These are phyloP conservation scores for Chytriomyces sp. DNA, from an alignment of 192 early-diverging fungal species.

Conservation along the genomic window DNA sequence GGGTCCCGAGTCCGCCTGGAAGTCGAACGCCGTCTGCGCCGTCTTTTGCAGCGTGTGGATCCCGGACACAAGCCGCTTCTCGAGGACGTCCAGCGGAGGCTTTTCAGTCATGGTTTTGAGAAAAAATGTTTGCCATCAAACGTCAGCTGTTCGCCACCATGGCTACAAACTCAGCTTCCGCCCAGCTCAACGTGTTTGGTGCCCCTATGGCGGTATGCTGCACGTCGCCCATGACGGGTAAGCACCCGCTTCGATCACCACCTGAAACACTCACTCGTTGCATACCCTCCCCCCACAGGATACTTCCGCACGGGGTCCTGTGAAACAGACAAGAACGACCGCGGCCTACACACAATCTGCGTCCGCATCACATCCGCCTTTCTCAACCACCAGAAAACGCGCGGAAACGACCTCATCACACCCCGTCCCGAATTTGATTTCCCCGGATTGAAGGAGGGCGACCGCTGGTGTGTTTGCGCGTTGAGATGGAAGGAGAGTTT, in stretches of 20 bases:
- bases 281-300: too few relatives aligned
- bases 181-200: constrained; percentile 15
- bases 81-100: constrained; percentile 10
- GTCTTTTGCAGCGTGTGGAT: constrained; percentile 18
- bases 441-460: constrained; percentile 6
- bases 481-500: constrained; percentile 11
- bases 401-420: constrained; percentile 4
- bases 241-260: too few relatives aligned
- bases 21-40: constrained; percentile 19
- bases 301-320: constrained; percentile 20
- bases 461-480: constrained; percentile 17
- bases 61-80: not conserved
- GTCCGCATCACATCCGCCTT: not conserved
- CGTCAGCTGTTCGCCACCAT: not conserved
- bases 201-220: constrained; percentile 3
- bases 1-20: constrained; percentile 11
- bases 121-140: not conserved
- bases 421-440: constrained; percentile 8
- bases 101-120: too few relatives aligned
- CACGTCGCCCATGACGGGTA: constrained; percentile 5
- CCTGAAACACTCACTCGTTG: too few relatives aligned
- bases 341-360: constrained; percentile 4
- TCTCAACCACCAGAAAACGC: not conserved
- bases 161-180: not conserved
- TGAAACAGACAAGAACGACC: constrained; percentile 1